phyloP scores from a whole-genome alignment of 2,329 filamentous ascomycete species.

The Fusarium metavorans region DNA sequence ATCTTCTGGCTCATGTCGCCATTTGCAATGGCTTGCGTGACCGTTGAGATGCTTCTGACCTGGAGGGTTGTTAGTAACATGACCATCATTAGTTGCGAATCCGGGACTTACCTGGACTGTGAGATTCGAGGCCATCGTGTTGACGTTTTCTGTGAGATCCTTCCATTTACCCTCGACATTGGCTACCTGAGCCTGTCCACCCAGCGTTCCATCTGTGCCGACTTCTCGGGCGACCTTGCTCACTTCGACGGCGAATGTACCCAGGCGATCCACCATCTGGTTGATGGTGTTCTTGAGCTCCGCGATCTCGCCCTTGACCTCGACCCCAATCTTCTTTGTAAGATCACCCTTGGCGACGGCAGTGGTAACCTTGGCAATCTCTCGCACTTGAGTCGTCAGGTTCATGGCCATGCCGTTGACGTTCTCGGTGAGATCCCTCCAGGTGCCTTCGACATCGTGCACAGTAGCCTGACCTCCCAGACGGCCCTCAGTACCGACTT shows the following conservation, averaged over 20 bases:
- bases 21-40: slow-evolving; percentile 94
- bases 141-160: slow-evolving; percentile 91
- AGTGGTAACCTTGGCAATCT: slow-evolving; percentile 96
- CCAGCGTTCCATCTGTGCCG: slow-evolving; percentile 93
- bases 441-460: slow-evolving; percentile 96
- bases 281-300: slow-evolving; percentile 98
- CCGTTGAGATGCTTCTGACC: slow-evolving; percentile 91
- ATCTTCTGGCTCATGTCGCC: slow-evolving; percentile 97
- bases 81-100: neutral
- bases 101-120: slow-evolving; percentile 68
- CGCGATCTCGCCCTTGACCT: slow-evolving; percentile 92
- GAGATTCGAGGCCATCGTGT: slow-evolving; percentile 78
- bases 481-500: slow-evolving; percentile 95
- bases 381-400: slow-evolving; percentile 94
- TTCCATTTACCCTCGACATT: slow-evolving; percentile 99
- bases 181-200: slow-evolving; percentile 92
- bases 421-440: slow-evolving; percentile 94
- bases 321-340: slow-evolving; percentile 94
- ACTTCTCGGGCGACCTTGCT: slow-evolving; percentile 96
- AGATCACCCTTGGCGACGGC: slow-evolving; percentile 95
- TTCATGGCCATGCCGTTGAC: slow-evolving; percentile 99
- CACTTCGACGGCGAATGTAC: slow-evolving; percentile 96
- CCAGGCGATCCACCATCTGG: slow-evolving; percentile 97
- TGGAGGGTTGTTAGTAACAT: slow-evolving; percentile 47
- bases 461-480: slow-evolving; percentile 95